phyloP scores from a whole-genome alignment of 257 asterid genomes.

The Nicotiana knightiana region DNA sequence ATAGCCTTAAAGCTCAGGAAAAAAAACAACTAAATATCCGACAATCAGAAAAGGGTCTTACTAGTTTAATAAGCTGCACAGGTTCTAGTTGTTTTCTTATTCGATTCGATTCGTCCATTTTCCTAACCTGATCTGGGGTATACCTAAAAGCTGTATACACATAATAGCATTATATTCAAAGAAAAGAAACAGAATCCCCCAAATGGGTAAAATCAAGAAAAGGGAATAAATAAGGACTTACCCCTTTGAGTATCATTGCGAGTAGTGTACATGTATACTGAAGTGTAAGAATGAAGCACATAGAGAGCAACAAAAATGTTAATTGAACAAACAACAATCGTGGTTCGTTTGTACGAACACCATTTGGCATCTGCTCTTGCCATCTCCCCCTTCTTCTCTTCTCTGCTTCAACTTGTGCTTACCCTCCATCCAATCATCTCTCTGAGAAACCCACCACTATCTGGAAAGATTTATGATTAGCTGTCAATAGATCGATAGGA shows the following conservation, averaged over 20 bases:
- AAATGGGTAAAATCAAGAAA: slow-evolving; percentile 1
- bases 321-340: slow-evolving; percentile 59
- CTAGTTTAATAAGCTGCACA: slow-evolving; percentile 65
- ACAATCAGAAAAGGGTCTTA: slow-evolving; percentile 22
- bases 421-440: slow-evolving; percentile 43
- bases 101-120: slow-evolving; percentile 72
- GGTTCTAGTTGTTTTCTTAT: slow-evolving; percentile 75
- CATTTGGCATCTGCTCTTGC: slow-evolving; percentile 65
- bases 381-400: slow-evolving; percentile 34
- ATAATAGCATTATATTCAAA: not conserved
- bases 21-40: not conserved
- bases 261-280: slow-evolving; percentile 64
- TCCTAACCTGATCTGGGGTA: slow-evolving; percentile 60
- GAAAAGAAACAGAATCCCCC: not conserved
- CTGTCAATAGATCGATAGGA: slow-evolving; percentile 21
- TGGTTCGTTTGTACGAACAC: slow-evolving; percentile 77
- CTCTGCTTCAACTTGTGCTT: slow-evolving; percentile 15
- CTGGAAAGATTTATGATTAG: not conserved
- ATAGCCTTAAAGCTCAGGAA: not conserved
- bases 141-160: slow-evolving; percentile 48
- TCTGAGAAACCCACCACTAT: not conserved
- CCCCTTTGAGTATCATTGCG: slow-evolving; percentile 39
- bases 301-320: slow-evolving; percentile 73
- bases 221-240: slow-evolving; percentile 14
- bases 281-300: slow-evolving; percentile 66